Percentiles rank a stretch among this genome's conserved stretches.
Evolutionary conservation across 2,329 filamentous ascomycete genomes (phyloP).

Genomic region (Pseudocercospora fijiensis): DNA sequence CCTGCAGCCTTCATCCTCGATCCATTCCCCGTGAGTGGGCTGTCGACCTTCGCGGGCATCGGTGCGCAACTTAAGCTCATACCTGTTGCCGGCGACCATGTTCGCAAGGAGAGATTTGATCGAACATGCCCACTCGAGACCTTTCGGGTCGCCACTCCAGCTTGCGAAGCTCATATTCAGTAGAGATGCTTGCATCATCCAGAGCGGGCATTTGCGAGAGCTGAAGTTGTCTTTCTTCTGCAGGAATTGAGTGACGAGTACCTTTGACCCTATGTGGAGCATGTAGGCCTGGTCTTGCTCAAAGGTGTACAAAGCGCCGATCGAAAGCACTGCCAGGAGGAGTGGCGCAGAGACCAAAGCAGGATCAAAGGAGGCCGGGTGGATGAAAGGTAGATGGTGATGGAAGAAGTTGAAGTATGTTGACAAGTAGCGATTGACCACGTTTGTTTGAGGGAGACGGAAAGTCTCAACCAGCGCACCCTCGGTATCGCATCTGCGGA

Average conservation of each 20-base stretch:
- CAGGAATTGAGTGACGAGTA: conserved; percentile 92
- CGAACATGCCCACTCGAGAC: conserved; percentile 96
- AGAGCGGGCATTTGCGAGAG: conserved; percentile 92
- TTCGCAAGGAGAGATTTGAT: conserved; percentile 98
- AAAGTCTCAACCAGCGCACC: conserved; percentile 84
- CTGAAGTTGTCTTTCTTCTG: conserved; percentile 99
- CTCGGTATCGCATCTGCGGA: conserved; percentile 76
- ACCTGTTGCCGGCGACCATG: conserved; percentile 96
- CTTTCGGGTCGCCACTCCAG: conserved; percentile 98
- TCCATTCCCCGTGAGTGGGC: conserved; percentile 85
- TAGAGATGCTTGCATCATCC: conserved; percentile 96
- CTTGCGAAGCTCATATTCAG: conserved; percentile 99
- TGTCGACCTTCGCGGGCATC: conserved; percentile 76
- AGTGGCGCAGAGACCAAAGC: conserved; percentile 77
- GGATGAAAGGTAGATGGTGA: conserved; percentile 92
- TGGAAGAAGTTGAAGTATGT: conserved; percentile 98
- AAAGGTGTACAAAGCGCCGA: conserved; percentile 93
- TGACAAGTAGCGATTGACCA: conserved; percentile 86
- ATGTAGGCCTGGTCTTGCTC: conserved; percentile 96
- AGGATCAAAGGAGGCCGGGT: conserved; percentile 85
- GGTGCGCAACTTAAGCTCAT: conserved; percentile 89
- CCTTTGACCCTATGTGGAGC: conserved; percentile 95
- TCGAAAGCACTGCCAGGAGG: conserved; percentile 85
- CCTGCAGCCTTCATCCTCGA: conserved; percentile 93
- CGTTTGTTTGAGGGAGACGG: conserved; percentile 74